Percentiles rank a stretch among this genome's conserved stretches.
These are phyloP conservation scores for Neurospora intermedia DNA, from an alignment of 495 filamentous ascomycete genomes.

Conservation along the genomic window DNA sequence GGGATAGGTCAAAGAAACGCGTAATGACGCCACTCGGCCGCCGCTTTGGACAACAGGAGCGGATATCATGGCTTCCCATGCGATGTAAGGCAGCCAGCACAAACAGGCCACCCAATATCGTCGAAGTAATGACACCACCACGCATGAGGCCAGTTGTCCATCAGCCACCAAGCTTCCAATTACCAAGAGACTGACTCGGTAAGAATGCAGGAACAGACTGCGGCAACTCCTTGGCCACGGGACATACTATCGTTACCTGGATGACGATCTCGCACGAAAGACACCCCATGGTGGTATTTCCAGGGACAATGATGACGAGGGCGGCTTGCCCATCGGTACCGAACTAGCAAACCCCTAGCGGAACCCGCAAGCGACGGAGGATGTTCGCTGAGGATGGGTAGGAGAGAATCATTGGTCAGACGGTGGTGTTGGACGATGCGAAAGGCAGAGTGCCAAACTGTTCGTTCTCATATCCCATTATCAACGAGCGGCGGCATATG, in stretches of 20 bases:
- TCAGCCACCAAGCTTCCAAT: background rate
- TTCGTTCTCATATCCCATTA: background rate
- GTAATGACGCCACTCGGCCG: background rate
- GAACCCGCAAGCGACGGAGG: background rate
- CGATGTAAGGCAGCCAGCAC: background rate
- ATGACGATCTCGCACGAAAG: background rate
- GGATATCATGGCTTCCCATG: background rate
- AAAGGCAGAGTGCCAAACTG: background rate
- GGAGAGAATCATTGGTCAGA: background rate
- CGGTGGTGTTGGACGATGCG: background rate
- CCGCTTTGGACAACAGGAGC: background rate
- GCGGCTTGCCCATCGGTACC: background rate
- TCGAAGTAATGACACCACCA: background rate
- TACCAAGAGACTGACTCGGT: background rate
- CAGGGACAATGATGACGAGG: background rate
- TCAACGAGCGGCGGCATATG: background rate
- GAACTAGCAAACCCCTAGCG: background rate
- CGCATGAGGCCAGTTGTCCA: background rate
- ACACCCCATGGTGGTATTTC: background rate
- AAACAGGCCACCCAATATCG: background rate
- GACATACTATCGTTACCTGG: background rate
- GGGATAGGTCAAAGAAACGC: background rate
- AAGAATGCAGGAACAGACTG: background rate
- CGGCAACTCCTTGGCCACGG: background rate
- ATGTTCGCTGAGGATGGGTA: background rate